Base-by-base conservation (phyloP, 805 yeast genomes). In the Vanderwaltozyma yarrowii region DNA sequence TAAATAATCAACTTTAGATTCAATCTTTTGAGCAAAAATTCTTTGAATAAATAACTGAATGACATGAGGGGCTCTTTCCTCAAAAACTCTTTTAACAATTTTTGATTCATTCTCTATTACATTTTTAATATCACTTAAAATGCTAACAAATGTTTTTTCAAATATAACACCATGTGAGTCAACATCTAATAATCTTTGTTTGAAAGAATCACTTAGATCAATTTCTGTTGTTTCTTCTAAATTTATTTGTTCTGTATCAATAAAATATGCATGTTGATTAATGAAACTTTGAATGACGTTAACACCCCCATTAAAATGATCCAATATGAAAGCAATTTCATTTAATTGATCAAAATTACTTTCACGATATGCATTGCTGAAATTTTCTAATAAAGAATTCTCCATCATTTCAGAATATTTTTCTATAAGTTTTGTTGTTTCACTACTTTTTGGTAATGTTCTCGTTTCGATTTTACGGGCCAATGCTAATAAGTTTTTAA, bases 231-330 rank as follows among this genome's bases (percentile, higher is more conserved):
- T 43, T 18, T 50, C 60, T 23, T 58, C 54, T 7, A 52, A 39
- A 31, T 56, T 60, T 23, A 58, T 49, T 15, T 57, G 55, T 18
- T 45, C 52, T 28, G 58, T 61, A 47, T 58, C 50, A 35, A 62
- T 65, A 57, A 88, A 81, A 41, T 80, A 71, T 35, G 78, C 81
- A 53, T 83, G 85, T 53, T 83, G 86, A 53, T 76, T 77, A 30
- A 88, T 82, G 61, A 84, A 89, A 35, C 80, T 76, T 53, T 80
- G 85, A 8, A 85, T 80, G 8, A 88, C 89, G 41, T 80, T 78
- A 10, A 74, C 69, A 11, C 96, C 96, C 15, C 86, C 89, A 53
- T 89, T 88, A 64, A 78, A 89, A 43, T 78, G 83, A 37, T 77
- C 73, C 35, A 88, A 66, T 14, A 87, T 73, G 36, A 74, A 75